Evolutionary conservation across 768 basidiomycete species (phyloP), one percentile per base, ranked within the genome.

Genomic region (Suillus decipiens): DNA sequence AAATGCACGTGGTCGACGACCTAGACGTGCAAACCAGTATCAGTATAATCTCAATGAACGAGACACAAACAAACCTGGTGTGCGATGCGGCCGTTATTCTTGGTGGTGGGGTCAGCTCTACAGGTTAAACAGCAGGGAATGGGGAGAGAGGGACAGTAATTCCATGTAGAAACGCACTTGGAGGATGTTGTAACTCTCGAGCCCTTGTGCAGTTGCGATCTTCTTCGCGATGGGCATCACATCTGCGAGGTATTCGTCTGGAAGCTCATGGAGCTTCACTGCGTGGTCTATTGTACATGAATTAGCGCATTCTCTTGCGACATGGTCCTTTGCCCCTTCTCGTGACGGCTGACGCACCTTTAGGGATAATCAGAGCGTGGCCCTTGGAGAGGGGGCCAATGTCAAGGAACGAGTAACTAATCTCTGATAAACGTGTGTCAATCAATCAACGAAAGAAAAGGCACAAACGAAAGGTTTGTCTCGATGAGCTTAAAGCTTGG

Each of bases 331-430:
- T 42, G 43, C 1, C 8, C 15, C 4, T 19, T 43, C n/a, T 57
- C 31, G 17, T 57, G 33, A 50, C 24, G 17, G 51, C 6, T 24
- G 43, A 55, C 74, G 64, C 63, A 96, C 96, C 89, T 81, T 98
- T 99, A 3, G 96, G 96, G 66, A 99, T 93, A 60, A 99, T 80
- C 41, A 99, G 84, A 14, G 93, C 86, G 76, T 99, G 95, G 5
- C 96, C 96, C 70, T 84, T 88, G n/a, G 94, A 82, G 28, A 98
- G 78, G 9, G 96, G 96, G 1, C 88, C 88, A 65, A 99, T 92
- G 68, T 98, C 97, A 67, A 99, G 86, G 80, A 99, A 98, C 0
- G 96, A 87, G 72, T 80, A 90, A 15, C 92, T 93, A 70, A 51
- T 17, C 15, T 42, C 19, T 34, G 0, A 14, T 42, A 39, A 24